Base-by-base conservation (phyloP, 371 early-diverging fungal species). In the Conidiobolus incongruus region DNA sequence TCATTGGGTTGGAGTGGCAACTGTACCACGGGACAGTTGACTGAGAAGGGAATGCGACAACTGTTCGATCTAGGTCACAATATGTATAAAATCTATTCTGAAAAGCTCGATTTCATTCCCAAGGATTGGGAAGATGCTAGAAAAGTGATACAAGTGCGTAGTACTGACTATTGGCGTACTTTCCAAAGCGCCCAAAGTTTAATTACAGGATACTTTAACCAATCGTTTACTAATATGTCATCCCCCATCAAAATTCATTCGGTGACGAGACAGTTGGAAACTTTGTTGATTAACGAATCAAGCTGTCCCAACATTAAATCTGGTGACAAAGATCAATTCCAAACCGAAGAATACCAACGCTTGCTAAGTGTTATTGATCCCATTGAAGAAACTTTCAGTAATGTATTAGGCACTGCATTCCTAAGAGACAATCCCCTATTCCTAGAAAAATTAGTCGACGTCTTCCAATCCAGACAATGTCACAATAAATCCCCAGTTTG, bases 121-220 rank as follows among this genome's bases (percentile, higher is more conserved):
- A 35, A 22, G n/a, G 35, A 28, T 15, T 35, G 32, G 15, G 11
- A 19, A 35, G 1, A 26, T 38, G 28, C 33, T 30, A 17, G 43
- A 3, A 15, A 34, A 11, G 37, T 47, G 28, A 37, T 55, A 5
- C 49, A 44, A 31, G 23, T 50, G 7, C 32, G 54, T 5, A 45
- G 45, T 2, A 57, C 58, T 34, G 53, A 65, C 37, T 26, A 53
- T 16, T 61, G 65, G 65, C 63, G 72, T 17, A 72, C 72, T 2
- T 55, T 60, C 17, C 61, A 68, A 36, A 65, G 69, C 13, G 70
- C 61, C 0, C 56, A 64, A 48, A 54, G 58, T 35, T 40, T 72
- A 23, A 45, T 72, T 40, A 58, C 56, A 28, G 65, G 66, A 4
- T 32, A 70, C 22, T 71, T 58, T 49, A 64, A 38, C 19, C 34